phyloP scores from a whole-genome alignment of 495 filamentous ascomycete species.

The Lasiosphaeria ovina region DNA sequence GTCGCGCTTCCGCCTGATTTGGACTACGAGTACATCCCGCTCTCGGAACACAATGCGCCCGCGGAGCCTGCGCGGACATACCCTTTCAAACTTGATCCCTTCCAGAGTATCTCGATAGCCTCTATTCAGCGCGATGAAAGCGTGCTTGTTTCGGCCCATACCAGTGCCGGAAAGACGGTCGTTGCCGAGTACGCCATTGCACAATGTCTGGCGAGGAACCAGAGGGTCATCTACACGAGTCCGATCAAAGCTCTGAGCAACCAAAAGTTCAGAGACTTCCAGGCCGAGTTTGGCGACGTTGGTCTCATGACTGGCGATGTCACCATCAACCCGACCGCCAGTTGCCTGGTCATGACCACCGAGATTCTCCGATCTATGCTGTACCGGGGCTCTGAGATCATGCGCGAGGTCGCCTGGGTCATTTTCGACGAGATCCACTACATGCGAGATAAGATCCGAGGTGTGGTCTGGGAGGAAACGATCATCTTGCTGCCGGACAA shows the following conservation, averaged over 20 bases:
- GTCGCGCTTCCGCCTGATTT: slow-evolving; percentile 85
- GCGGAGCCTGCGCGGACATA: slow-evolving; percentile 79
- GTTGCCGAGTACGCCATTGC: slow-evolving; percentile 98
- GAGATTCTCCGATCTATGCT: slow-evolving; percentile 99
- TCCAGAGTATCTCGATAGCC: slow-evolving; percentile 87
- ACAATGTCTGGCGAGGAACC: slow-evolving; percentile 93
- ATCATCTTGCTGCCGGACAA: slow-evolving; percentile 97
- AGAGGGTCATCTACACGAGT: slow-evolving; percentile 98
- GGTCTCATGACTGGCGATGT: slow-evolving; percentile 99
- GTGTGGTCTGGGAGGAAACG: slow-evolving; percentile 99
- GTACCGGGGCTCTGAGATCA: slow-evolving; percentile 96
- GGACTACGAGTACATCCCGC: slow-evolving; percentile 83
- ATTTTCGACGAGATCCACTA: slow-evolving; percentile 99
- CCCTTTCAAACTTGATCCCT: slow-evolving; percentile 91
- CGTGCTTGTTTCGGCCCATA: slow-evolving; percentile 95
- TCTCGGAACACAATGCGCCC: slow-evolving; percentile 84
- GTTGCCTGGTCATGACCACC: slow-evolving; percentile 98
- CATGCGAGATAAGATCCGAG: slow-evolving; percentile 88
- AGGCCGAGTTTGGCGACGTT: slow-evolving; percentile 92
- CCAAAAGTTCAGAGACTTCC: slow-evolving; percentile 96
- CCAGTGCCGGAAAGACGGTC: slow-evolving; percentile 95
- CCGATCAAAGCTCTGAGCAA: slow-evolving; percentile 98
- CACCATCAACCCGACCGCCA: slow-evolving; percentile 97
- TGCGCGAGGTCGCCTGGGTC: slow-evolving; percentile 98
- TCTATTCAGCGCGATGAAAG: slow-evolving; percentile 95